Percentiles rank a stretch among this genome's conserved stretches.
These are phyloP conservation scores for Panellus pusillus DNA, from an alignment of 768 basidiomycete species.

Conservation along the genomic window DNA sequence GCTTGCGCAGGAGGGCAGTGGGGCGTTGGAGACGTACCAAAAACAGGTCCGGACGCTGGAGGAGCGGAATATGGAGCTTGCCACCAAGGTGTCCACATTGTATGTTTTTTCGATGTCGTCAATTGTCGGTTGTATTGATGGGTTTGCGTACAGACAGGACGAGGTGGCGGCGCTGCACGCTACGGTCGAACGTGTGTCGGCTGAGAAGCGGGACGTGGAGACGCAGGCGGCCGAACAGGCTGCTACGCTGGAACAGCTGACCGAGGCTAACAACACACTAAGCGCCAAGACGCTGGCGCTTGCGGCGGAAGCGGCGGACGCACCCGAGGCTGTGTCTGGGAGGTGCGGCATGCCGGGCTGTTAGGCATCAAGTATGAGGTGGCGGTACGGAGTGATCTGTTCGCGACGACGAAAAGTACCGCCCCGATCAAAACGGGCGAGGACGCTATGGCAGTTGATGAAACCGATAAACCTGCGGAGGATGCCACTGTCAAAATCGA, in stretches of 20 bases:
- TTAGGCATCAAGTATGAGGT: slow-evolving; percentile 98
- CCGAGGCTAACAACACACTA: slow-evolving; percentile 76
- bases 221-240: slow-evolving; percentile 67
- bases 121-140: not conserved
- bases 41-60: slow-evolving; percentile 82
- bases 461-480: slow-evolving; percentile 8
- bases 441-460: slow-evolving; percentile 15
- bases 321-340: slow-evolving; percentile 76
- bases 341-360: slow-evolving; percentile 96
- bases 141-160: slow-evolving; percentile 51
- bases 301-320: slow-evolving; percentile 65
- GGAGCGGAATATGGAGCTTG: slow-evolving; percentile 61
- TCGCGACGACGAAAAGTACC: slow-evolving; percentile 41
- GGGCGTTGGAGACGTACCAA: slow-evolving; percentile 85
- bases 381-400: slow-evolving; percentile 85
- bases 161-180: slow-evolving; percentile 63
- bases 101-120: slow-evolving; percentile 32
- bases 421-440: not conserved
- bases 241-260: slow-evolving; percentile 70
- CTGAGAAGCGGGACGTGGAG: slow-evolving; percentile 73
- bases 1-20: slow-evolving; percentile 78
- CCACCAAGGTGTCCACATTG: slow-evolving; percentile 56
- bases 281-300: slow-evolving; percentile 70
- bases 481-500: slow-evolving; percentile 16
- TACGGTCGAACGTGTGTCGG: slow-evolving; percentile 55